Percentiles rank a stretch among this genome's conserved stretches.
phyloP scores from a whole-genome alignment of 768 basidiomycete genomes.

The Cantharellus cinnabarinus region DNA sequence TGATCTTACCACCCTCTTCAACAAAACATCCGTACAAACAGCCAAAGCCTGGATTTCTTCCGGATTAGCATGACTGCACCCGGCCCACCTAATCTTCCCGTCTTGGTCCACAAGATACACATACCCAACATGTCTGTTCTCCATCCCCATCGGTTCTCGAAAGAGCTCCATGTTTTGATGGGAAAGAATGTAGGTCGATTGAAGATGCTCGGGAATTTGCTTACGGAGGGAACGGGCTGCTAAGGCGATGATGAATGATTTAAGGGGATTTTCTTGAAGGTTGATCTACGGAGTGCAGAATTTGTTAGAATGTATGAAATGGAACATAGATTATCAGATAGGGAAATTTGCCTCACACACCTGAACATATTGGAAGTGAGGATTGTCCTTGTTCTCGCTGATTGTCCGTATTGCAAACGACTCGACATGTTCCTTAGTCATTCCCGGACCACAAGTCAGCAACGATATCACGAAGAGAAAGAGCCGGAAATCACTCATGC shows the following conservation, averaged over 20 bases:
- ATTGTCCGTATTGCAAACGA: slow-evolving; percentile 46
- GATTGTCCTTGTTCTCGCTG: slow-evolving; percentile 29
- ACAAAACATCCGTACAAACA: slow-evolving; percentile 45
- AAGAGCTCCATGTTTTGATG: slow-evolving; percentile 71
- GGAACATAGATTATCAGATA: not conserved
- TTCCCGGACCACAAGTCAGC: not conserved
- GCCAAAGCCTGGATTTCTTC: slow-evolving; percentile 54
- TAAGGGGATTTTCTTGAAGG: slow-evolving; percentile 83
- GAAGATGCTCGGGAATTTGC: slow-evolving; percentile 39
- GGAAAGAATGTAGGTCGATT: slow-evolving; percentile 58
- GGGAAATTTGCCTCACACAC: slow-evolving; percentile 2
- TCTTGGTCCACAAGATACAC: slow-evolving; percentile 79
- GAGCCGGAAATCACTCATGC: not conserved
- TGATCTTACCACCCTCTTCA: slow-evolving; percentile 24
- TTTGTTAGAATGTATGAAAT: not conserved
- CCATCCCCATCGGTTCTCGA: slow-evolving; percentile 68
- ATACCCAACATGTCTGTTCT: slow-evolving; percentile 80
- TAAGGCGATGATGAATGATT: slow-evolving; percentile 71
- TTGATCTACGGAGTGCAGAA: slow-evolving; percentile 35
- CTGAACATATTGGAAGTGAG: slow-evolving; percentile 51
- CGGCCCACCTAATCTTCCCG: slow-evolving; percentile 78
- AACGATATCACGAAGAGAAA: not conserved
- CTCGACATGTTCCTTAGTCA: slow-evolving; percentile 47
- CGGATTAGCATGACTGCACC: slow-evolving; percentile 58
- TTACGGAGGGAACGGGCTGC: slow-evolving; percentile 59